Conservation (phyloP, 495 filamentous ascomycete genomes). For the Halenospora varia region DNA sequence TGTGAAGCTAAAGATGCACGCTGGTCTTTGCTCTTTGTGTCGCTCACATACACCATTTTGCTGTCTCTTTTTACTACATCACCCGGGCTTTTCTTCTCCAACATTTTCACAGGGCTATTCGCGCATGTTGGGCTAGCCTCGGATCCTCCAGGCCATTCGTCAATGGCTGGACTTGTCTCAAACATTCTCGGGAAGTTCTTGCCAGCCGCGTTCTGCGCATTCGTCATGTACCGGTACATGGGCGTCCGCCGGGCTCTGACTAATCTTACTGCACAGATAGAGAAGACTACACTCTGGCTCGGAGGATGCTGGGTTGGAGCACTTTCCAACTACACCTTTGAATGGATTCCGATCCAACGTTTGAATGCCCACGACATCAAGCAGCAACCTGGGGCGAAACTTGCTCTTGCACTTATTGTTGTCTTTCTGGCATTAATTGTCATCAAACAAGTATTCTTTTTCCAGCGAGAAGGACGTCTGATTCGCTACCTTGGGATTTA, state of each 20-base stretch:
- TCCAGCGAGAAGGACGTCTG: slow-evolving; percentile 69
- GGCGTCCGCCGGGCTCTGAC: slow-evolving; percentile 43
- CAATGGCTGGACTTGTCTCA: slow-evolving; percentile 54
- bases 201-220: slow-evolving; percentile 70
- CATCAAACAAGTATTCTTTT: slow-evolving; percentile 66
- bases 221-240: slow-evolving; percentile 72
- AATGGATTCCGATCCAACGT: slow-evolving; percentile 76
- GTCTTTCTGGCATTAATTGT: slow-evolving; percentile 54
- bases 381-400: slow-evolving; percentile 71
- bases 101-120: slow-evolving; percentile 68
- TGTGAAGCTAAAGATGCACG: slow-evolving; percentile 62
- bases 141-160: slow-evolving; percentile 61
- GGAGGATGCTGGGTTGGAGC: slow-evolving; percentile 74
- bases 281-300: slow-evolving; percentile 72
- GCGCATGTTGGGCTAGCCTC: slow-evolving; percentile 75
- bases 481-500: slow-evolving; percentile 73
- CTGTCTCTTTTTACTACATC: slow-evolving; percentile 68
- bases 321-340: slow-evolving; percentile 80
- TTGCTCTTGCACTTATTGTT: slow-evolving; percentile 65
- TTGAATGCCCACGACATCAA: slow-evolving; percentile 72
- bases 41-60: slow-evolving; percentile 58
- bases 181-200: slow-evolving; percentile 67
- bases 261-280: slow-evolving; percentile 60
- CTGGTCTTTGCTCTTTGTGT: slow-evolving; percentile 73
- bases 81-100: slow-evolving; percentile 65